Evolutionary conservation across 2,329 filamentous ascomycete genomes (phyloP), one percentile per base, ranked within the genome.

Genomic region (Hymenoscyphus infarciens): DNA sequence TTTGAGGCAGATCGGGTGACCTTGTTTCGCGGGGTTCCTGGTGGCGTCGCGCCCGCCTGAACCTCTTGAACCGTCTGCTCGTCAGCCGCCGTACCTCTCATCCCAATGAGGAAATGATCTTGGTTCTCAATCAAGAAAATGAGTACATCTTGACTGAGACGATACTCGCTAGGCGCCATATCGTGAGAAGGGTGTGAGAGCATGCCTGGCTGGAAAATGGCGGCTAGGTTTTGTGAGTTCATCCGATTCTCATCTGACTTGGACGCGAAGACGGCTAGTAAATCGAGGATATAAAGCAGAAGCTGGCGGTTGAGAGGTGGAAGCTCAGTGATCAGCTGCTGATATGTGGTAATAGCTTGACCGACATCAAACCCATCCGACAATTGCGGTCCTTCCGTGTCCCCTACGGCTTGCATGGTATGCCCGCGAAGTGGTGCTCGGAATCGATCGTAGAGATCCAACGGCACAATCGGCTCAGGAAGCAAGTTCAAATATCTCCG

Each of bases 41-140:
- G 77, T 68, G 81, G 79, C 3, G 85, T 83, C 2, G 89, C 89
- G 62, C 90, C 91, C 72, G 93, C 87, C 67, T 87, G 81, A 53
- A 88, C 83, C 69, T 85, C 83, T 69, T 84, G 80, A 69, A 83
- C 83, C 1, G 85, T 88, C 73, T 83, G 60, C 73, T 96, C 91
- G 73, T 97, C 93, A n/a, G 93, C 91, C n/a, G 87, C 93, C n/a
- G 93, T 97, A 54, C 95, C 95, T 74, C 92, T 91, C 95, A 99
- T 99, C 61, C 95, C 95, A 67, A 99, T 96, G 68, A 99, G 80
- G 81, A 99, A 99, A 76, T 97, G 91, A 73, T 99, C 95, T 75
- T 99, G 95, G 72, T 99, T 97, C 74, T 98, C 93, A 68, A 99
- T 99, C 69, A 99, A 79, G 76, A 99, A 99, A 58, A 99, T 97